Evolutionary conservation across 1,284 basidiomycete genomes (phyloP).

Genomic region (Gymnopus androsaceus): DNA sequence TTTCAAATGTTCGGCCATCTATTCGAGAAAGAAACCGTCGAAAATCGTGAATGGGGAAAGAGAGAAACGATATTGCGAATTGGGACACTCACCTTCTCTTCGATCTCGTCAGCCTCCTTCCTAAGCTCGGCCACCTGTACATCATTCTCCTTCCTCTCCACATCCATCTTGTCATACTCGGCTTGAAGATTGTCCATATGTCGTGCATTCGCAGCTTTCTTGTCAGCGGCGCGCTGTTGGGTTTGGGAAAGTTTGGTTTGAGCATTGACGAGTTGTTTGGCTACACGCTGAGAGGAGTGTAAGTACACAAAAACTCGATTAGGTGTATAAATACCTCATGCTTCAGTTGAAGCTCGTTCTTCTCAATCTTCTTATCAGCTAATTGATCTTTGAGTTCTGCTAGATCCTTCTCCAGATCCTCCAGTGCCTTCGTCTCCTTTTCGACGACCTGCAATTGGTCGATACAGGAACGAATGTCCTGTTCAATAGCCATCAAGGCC

Average conservation of each 20-base stretch:
- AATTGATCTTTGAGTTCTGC: slow-evolving; percentile 64
- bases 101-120: slow-evolving; percentile 63
- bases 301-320: slow-evolving; percentile 6
- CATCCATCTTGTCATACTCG: slow-evolving; percentile 76
- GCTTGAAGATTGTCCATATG: slow-evolving; percentile 71
- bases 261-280: slow-evolving; percentile 75
- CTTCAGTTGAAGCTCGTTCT: slow-evolving; percentile 64
- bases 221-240: slow-evolving; percentile 74
- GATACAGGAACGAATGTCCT: slow-evolving; percentile 70
- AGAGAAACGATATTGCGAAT: background rate
- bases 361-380: slow-evolving; percentile 71
- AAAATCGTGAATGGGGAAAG: slow-evolving; percentile 1
- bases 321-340: slow-evolving; percentile 53
- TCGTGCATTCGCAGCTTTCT: slow-evolving; percentile 63
- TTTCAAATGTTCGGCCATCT: slow-evolving; percentile 77
- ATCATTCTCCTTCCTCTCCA: slow-evolving; percentile 75
- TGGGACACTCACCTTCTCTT: slow-evolving; percentile 51
- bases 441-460: slow-evolving; percentile 75
- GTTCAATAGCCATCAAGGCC: slow-evolving; percentile 72
- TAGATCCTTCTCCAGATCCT: slow-evolving; percentile 63
- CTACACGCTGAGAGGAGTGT: slow-evolving; percentile 56
- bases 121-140: slow-evolving; percentile 72
- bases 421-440: slow-evolving; percentile 64
- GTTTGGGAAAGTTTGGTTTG: slow-evolving; percentile 76
- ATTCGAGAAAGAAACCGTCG: slow-evolving; percentile 10